Conservation (phyloP, 2,329 filamentous ascomycete species). For the Lomentospora prolificans region DNA sequence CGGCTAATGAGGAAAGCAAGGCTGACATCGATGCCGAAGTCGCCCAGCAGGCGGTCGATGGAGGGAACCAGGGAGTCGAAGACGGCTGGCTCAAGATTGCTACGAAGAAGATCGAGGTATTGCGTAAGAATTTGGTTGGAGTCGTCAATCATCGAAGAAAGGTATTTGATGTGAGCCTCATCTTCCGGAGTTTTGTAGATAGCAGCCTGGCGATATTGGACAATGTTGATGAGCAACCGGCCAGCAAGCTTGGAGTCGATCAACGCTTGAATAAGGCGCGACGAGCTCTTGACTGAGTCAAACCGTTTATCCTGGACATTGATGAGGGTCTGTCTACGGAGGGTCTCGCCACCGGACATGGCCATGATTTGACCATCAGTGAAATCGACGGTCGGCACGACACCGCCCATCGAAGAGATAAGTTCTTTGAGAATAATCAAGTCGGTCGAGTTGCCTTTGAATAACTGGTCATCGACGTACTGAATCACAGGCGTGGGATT, state of each 20-base stretch:
- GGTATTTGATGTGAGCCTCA: constrained; percentile 75
- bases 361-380: constrained; percentile 80
- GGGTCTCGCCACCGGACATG: constrained; percentile 74
- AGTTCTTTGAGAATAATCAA: constrained; percentile 86
- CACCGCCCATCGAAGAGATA: constrained; percentile 86
- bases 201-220: constrained; percentile 82
- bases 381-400: constrained; percentile 76
- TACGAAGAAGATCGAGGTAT: constrained; percentile 80
- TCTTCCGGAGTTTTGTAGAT: constrained; percentile 63
- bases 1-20: constrained; percentile 80
- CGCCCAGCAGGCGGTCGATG: constrained; percentile 60
- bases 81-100: constrained; percentile 62
- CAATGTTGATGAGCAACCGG: constrained; percentile 78
- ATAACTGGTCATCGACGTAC: constrained; percentile 80
- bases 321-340: constrained; percentile 72
- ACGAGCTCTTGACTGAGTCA: constrained; percentile 62
- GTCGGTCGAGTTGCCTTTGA: constrained; percentile 75
- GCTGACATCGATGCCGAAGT: constrained; percentile 70
- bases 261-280: constrained; percentile 69
- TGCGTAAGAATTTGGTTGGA: constrained; percentile 77
- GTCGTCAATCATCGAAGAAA: constrained; percentile 83
- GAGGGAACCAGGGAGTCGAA: constrained; percentile 74
- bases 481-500: constrained; percentile 77
- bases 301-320: constrained; percentile 75
- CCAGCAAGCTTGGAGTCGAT: constrained; percentile 69